Percentiles rank a stretch among this genome's conserved stretches.
Evolutionary conservation across 2,329 filamentous ascomycete species (phyloP).

Genomic region (Arthroderma sp.): DNA sequence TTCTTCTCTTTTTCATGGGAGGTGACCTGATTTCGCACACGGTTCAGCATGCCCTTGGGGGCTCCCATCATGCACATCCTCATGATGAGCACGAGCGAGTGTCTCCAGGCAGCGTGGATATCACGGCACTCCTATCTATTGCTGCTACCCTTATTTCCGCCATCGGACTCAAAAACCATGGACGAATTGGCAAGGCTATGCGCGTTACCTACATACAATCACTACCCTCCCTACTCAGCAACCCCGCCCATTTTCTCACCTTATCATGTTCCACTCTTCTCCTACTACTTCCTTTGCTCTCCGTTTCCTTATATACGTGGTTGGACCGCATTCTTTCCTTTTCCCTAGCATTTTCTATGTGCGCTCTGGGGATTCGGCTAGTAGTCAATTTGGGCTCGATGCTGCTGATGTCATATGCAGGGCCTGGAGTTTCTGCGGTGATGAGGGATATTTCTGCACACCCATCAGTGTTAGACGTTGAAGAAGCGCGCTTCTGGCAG

Average conservation of each 20-base stretch:
- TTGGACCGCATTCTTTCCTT: conserved; percentile 73
- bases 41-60: conserved; percentile 81
- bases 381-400: conserved; percentile 81
- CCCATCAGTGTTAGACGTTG: conserved; percentile 60
- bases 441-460: conserved; percentile 75
- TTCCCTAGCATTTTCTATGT: conserved; percentile 77
- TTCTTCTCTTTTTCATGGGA: conserved; percentile 94
- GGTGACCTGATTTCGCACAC: conserved; percentile 92
- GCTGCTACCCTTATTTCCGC: conserved; percentile 73
- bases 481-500: conserved; percentile 96
- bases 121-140: conserved; percentile 71
- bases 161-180: conserved; percentile 77
- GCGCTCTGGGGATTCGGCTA: conserved; percentile 68
- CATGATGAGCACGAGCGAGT: conserved; percentile 58
- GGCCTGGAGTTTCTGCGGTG: conserved; percentile 55
- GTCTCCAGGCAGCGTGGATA: conserved; percentile 63
- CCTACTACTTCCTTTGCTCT: conserved; percentile 68
- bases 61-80: conserved; percentile 60
- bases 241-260: conserved; percentile 90
- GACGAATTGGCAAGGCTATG: conserved; percentile 84
- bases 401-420: conserved; percentile 81
- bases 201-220: conserved; percentile 69
- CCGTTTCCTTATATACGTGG: conserved; percentile 67
- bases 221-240: conserved; percentile 76
- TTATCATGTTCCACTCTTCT: conserved; percentile 73